Base-by-base conservation (phyloP, 2,329 filamentous ascomycete genomes). In the Huntiella savannae region DNA sequence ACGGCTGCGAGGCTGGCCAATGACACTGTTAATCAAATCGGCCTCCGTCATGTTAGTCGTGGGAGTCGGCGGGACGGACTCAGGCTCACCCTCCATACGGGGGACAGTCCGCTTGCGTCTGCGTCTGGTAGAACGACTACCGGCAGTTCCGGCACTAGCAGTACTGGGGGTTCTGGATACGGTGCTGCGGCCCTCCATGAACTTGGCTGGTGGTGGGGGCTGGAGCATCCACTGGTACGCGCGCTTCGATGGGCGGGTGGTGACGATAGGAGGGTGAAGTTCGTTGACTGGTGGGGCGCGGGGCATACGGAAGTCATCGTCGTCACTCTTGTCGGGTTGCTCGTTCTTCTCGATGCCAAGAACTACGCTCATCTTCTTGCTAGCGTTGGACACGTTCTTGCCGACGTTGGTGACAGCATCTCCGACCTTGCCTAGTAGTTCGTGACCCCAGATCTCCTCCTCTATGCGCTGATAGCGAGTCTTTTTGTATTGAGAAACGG, bases 221-320 rank as follows among this genome's bases (percentile, higher is more conserved):
- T 93, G 84, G 44, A 93, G 66, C 86, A 95, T 94, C 87, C 87
- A 95, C 56, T 71, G 72, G 46, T 82, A 79, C 50, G 82, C 84
- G 46, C 77, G 75, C 56, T 67, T 75, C 57, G 68, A 70, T 11
- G 78, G 81, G 48, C 74, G 80, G 61, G 77, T 83, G 59, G 75
- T 84, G 50, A 91, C 82, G 44, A 92, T 79, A 2, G 85, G 84
- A 4, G 84, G 83, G 58, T 92, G 83, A 49, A 87, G 73, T 51
- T 92, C 83, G 62, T 92, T 91, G 55, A 92, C 77, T 3, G 82
- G 82, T 5, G 79, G 84, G 55, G 79, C 78, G 49, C 62, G 65
- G 34, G 68, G 67, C 4, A 72, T 63, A 43, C 69, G 67, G 58
- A 79, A 79, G 55, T 79, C 80, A 52, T 79, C 80, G 57, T 65